These are phyloP conservation scores for Lycium ferocissimum DNA, from an alignment of 257 asterid genomes.

Conservation along the genomic window DNA sequence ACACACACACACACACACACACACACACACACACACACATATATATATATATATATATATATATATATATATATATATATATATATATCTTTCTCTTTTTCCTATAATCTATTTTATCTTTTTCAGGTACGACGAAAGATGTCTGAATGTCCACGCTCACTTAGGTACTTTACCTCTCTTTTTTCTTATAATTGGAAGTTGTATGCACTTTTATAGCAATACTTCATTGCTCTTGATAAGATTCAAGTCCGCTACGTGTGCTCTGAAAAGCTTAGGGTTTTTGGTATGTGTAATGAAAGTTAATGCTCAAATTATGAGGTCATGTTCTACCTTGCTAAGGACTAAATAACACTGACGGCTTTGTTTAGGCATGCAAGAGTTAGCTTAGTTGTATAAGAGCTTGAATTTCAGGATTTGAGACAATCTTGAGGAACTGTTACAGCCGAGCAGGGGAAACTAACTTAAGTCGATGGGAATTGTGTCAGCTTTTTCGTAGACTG, in stretches of 20 bases:
- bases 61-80: too few relatives aligned
- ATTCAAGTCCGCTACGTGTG: background rate
- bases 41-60: too few relatives aligned
- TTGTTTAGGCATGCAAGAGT: conserved; percentile 3
- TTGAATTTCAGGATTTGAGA: conserved; percentile 5
- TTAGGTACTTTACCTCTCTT: conserved; percentile 56
- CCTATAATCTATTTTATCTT: conserved; percentile 26
- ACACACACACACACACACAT: too few relatives aligned
- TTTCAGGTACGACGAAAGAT: conserved; percentile 83
- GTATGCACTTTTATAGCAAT: background rate
- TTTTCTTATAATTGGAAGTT: background rate
- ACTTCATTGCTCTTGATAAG: background rate
- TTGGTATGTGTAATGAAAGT: background rate
- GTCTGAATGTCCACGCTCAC: conserved; percentile 83
- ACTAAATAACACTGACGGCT: background rate
- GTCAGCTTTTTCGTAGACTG: background rate
- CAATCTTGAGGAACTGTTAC: background rate
- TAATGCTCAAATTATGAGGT: background rate
- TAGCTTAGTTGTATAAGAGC: background rate
- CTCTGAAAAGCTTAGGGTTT: background rate
- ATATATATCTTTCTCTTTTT: conserved; percentile 23
- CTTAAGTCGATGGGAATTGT: background rate
- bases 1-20: too few relatives aligned
- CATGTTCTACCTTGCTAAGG: background rate
- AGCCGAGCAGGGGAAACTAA: background rate